A percentile compares a stretch with the other conserved stretches of the same genome.
Evolutionary conservation across 2,329 filamentous ascomycete species (phyloP).

Genomic region (Aspergillus spinulosporus): DNA sequence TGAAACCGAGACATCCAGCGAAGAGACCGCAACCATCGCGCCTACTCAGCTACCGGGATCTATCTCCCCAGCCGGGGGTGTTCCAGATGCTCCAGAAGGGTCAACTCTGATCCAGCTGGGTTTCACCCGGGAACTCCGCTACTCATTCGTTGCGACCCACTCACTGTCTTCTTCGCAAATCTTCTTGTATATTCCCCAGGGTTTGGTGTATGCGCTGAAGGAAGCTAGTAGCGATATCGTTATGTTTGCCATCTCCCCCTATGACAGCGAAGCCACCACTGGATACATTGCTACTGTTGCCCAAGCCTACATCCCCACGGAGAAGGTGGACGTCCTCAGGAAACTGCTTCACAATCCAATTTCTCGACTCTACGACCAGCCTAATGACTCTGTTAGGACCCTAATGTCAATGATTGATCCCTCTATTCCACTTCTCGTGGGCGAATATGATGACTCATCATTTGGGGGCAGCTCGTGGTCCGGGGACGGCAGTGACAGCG

Average conservation of each 20-base stretch:
- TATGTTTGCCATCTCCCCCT: constrained; percentile 72
- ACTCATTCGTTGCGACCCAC: constrained; percentile 73
- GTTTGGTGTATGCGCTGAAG: constrained; percentile 65
- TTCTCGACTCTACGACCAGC: constrained; percentile 73
- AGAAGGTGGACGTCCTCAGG: constrained; percentile 66
- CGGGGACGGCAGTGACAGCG: constrained; percentile 43
- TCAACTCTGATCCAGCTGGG: constrained; percentile 77
- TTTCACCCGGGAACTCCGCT: constrained; percentile 79
- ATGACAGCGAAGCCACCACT: constrained; percentile 65
- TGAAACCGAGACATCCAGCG: constrained; percentile 28
- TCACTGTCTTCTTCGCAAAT: constrained; percentile 78
- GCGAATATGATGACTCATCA: constrained; percentile 48
- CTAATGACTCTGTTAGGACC: constrained; percentile 63
- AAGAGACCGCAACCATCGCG: constrained; percentile 44
- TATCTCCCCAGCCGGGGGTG: constrained; percentile 68
- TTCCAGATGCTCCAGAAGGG: constrained; percentile 60
- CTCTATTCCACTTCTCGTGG: constrained; percentile 68
- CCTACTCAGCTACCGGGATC: constrained; percentile 70
- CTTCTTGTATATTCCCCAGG: constrained; percentile 73
- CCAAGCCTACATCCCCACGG: constrained; percentile 71
- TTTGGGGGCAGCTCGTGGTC: constrained; percentile 30
- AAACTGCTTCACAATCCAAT: constrained; percentile 70
- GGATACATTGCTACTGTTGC: constrained; percentile 82
- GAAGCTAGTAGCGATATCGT: constrained; percentile 52
- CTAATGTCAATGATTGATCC: constrained; percentile 82